Evolutionary conservation across 1,139 yeast species (phyloP), one percentile per base, ranked within the genome.

Genomic region (Pneumocystis carinii): DNA sequence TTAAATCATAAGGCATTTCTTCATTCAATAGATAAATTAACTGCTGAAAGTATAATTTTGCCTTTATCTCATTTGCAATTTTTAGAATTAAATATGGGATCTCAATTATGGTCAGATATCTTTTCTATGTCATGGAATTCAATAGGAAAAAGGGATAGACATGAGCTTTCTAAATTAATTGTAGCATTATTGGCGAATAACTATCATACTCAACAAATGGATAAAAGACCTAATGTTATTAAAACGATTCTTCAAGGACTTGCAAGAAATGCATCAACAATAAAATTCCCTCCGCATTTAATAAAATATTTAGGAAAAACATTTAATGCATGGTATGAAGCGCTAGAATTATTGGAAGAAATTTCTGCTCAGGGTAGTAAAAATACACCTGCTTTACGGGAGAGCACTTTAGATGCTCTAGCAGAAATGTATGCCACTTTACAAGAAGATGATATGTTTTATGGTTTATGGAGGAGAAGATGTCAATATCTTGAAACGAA

Each of bases 371-470:
- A 36, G 14, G 61, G 61, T 12, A 59, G 53, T 39, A 62, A 48
- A 19, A 92, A 87, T 36, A 85, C 83, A 67, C 79, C 83, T 5
- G 87, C 86, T 66, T 88, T 92, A 8, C 80, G 85, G 42, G 97
- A 90, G 67, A 85, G 90, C 7, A 89, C 90, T 61, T 85, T 87
- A 68, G 98, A 94, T 75, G 97, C 98, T 0, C 76, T 92, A 63
- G 83, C 90, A 36, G 97, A 92, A 73, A 77, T 90, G 73, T 92
- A 90, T 71, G 87, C 97, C 1, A 83, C 87, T 1, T 75, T 94
- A 65, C 94, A 89, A 70, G 98, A 94, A 71, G 95, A 88, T 65
- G 98, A 94, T 70, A 87, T 90, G 92, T 94, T 92, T 72, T 92
- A 94, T 72, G 99, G 99, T 3, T 78, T 90, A 67, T 94, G 99